Conservation (phyloP, 495 filamentous ascomycete species). For the Cudoniella acicularis region DNA sequence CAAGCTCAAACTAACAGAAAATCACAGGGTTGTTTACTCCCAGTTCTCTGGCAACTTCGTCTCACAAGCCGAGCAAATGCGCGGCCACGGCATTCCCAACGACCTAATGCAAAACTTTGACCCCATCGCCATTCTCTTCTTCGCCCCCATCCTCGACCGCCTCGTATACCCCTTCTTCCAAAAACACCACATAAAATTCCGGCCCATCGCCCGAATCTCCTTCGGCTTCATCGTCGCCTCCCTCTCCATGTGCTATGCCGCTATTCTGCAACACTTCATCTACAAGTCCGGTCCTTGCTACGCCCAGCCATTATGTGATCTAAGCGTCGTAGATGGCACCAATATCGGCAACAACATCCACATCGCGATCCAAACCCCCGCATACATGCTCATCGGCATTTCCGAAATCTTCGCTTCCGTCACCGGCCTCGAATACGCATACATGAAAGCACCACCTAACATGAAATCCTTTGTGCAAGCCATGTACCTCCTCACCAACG, state of each 20-base stretch:
- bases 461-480: slow-evolving; percentile 74
- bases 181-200: slow-evolving; percentile 58
- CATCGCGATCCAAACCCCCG: slow-evolving; percentile 28
- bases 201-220: slow-evolving; percentile 69
- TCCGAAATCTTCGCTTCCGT: slow-evolving; percentile 43
- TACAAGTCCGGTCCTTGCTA: slow-evolving; percentile 59
- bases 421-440: slow-evolving; percentile 62
- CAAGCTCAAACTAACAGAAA: slow-evolving; percentile 19
- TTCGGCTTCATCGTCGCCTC: slow-evolving; percentile 63
- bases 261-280: slow-evolving; percentile 65
- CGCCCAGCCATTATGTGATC: slow-evolving; percentile 37
- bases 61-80: slow-evolving; percentile 70
- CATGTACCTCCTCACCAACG: slow-evolving; percentile 64
- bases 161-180: slow-evolving; percentile 68
- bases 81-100: slow-evolving; percentile 67
- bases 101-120: slow-evolving; percentile 77
- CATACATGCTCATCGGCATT: slow-evolving; percentile 34
- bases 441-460: slow-evolving; percentile 71
- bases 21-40: slow-evolving; percentile 36
- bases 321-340: slow-evolving; percentile 13
- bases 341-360: slow-evolving; percentile 35
- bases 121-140: slow-evolving; percentile 69
- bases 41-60: slow-evolving; percentile 58
- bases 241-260: slow-evolving; percentile 59
- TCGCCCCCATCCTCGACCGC: slow-evolving; percentile 70